phyloP scores from a whole-genome alignment of 2,329 filamentous ascomycete species.

The Exophiala phaeomuriformis region DNA sequence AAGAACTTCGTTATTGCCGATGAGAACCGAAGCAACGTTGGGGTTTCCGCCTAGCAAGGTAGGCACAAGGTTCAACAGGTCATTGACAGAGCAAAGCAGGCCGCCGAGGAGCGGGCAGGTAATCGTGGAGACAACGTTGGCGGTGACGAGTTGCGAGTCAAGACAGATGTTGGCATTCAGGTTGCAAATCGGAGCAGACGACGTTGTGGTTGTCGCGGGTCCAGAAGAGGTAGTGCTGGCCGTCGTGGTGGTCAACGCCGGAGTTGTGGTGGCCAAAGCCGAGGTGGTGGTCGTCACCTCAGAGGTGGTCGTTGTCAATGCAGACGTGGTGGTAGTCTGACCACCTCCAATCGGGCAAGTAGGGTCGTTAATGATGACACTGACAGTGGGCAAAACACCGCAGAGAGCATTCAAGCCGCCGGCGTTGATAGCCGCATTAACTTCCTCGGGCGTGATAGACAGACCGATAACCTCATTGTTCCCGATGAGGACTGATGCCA shows the following conservation, averaged over 20 bases:
- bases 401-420: slow-evolving; percentile 3
- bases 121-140: slow-evolving; percentile 6
- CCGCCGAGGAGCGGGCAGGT: slow-evolving; percentile 8
- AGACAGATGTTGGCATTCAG: slow-evolving; percentile 12
- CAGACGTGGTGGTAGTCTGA: not conserved
- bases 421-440: slow-evolving; percentile 1
- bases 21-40: not conserved
- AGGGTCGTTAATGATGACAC: slow-evolving; percentile 7
- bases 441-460: slow-evolving; percentile 3
- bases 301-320: too few relatives aligned
- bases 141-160: slow-evolving; percentile 5
- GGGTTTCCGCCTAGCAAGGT: not conserved
- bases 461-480: slow-evolving; percentile 4
- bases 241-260: not conserved
- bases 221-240: slow-evolving; percentile 5
- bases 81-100: slow-evolving; percentile 6
- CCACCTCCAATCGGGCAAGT: slow-evolving; percentile 2
- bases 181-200: slow-evolving; percentile 7
- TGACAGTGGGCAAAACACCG: not conserved
- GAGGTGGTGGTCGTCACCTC: too few relatives aligned
- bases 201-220: slow-evolving; percentile 4
- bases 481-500: not conserved
- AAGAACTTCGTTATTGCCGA: slow-evolving; percentile 4
- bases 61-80: slow-evolving; percentile 2
- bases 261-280: not conserved